Percentiles rank a stretch among this genome's conserved stretches.
phyloP scores from a whole-genome alignment of 2,329 filamentous ascomycete genomes.

The Pyricularia pennisetigena region DNA sequence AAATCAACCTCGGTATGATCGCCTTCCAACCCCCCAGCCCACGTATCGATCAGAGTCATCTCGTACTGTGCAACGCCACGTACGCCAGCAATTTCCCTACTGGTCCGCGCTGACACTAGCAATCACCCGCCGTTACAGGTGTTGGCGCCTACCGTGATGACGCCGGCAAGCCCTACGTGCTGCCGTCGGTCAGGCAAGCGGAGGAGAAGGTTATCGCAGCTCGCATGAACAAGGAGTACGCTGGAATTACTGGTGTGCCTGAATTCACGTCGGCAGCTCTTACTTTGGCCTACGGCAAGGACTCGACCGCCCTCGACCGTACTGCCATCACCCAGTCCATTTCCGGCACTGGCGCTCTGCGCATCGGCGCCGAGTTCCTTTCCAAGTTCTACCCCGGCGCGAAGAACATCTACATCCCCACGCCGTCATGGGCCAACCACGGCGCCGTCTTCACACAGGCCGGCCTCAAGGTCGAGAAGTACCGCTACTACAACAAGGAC shows the following conservation, averaged over 20 bases:
- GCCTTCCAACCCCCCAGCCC: not conserved
- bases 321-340: conserved; percentile 95
- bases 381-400: conserved; percentile 74
- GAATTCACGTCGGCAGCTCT: conserved; percentile 90
- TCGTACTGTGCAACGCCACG: not conserved
- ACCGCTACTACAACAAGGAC: conserved; percentile 98
- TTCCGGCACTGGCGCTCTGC: conserved; percentile 91
- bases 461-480: conserved; percentile 84
- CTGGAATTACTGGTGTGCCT: conserved; percentile 91
- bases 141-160: conserved; percentile 98
- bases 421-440: conserved; percentile 97
- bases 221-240: conserved; percentile 91
- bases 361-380: conserved; percentile 91
- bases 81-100: conserved; percentile 2
- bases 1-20: conserved; percentile 85
- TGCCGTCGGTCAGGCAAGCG: conserved; percentile 82
- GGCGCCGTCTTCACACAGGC: conserved; percentile 91
- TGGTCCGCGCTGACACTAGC: not conserved
- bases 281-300: conserved; percentile 77
- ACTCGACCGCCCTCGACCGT: conserved; percentile 67
- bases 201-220: conserved; percentile 76
- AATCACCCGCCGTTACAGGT: conserved; percentile 36
- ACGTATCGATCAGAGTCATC: not conserved
- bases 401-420: conserved; percentile 96
- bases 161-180: conserved; percentile 94